Base-by-base conservation (phyloP, 2,329 filamentous ascomycete species). In the Sarocladiaceae sp. region DNA sequence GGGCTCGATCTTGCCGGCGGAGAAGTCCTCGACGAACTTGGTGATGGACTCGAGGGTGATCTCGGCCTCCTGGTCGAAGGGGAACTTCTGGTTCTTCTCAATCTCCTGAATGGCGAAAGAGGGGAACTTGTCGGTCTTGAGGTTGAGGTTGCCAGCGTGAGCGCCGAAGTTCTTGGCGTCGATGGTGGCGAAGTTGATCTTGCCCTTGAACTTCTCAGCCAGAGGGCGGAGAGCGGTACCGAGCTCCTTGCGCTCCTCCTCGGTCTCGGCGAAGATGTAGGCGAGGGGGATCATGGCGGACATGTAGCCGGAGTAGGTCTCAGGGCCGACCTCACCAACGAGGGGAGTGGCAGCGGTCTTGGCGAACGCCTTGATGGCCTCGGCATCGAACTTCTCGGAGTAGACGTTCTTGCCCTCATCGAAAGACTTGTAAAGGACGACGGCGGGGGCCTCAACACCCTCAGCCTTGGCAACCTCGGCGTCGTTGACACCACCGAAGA, bases 101-200 rank as follows among this genome's bases (percentile, higher is more conserved):
- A 83, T 88, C 64, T 96, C 88, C 73, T 98, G 93, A 66, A 98
- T 97, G 61, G 90, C 93, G 69, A 98, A 98, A 49, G 91, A 84
- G 50, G 93, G 93, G 83, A 94, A 98, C 68, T 88, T 85, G 74
- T 91, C 86, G 50, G 86, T 79, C 72, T 95, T 88, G 51, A 98
- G 86, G 81, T 98, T 98, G 56, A 98, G 80, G 82, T 98, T 98
- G 59, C 80, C 82, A 55, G 88, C 90, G 71, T 98, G 93, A 55
- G 91, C 89, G 63, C 93, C 93, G 62, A 94, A 98, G 49, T 85
- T 69, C 75, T 87, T 88, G 55, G 93, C 90, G 62, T 98, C 93
- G 58, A 98, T 97, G 60, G 89, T 96, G 53, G 90, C 93, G 65
- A 98, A 94, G 84, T 95, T 97, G 74, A 98, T 80, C 66, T 81